Conservation (phyloP, 345 rosid genomes). For the Capsella bursapastoris region DNA sequence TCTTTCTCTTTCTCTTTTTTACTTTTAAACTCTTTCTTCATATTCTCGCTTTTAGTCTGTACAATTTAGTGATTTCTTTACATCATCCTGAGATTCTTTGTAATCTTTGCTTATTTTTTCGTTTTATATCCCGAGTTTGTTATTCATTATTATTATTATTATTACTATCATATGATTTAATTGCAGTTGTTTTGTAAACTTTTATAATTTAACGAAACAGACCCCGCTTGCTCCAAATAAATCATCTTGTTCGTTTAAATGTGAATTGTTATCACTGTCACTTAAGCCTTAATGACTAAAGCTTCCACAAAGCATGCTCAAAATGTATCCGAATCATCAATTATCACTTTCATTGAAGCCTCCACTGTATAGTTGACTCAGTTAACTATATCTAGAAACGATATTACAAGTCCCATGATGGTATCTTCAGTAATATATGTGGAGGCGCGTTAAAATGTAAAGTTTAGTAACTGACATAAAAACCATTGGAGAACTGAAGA, state of each 20-base stretch:
- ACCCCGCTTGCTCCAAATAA: background rate
- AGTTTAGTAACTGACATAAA: background rate
- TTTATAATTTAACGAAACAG: no score
- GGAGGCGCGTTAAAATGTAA: background rate
- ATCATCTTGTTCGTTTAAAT: background rate
- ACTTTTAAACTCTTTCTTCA: conserved; percentile 17
- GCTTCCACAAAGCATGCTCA: no score
- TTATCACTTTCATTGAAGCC: background rate
- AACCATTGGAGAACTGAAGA: background rate
- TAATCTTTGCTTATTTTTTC: conserved; percentile 14
- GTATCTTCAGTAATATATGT: background rate
- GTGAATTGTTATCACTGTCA: no score
- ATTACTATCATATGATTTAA: background rate
- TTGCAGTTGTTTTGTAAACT: background rate
- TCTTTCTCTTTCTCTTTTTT: background rate
- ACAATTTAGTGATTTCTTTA: conserved; percentile 42
- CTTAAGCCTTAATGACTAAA: no score
- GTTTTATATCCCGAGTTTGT: background rate
- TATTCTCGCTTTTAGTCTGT: conserved; percentile 32
- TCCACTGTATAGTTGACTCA: background rate
- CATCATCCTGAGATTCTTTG: conserved; percentile 37
- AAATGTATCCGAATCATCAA: background rate
- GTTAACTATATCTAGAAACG: background rate
- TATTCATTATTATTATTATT: background rate
- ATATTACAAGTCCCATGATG: background rate